Percentiles rank a stretch among this genome's conserved stretches.
Conservation (phyloP, 176 grass and related monocot species). For the Neostapfia colusana region DNA sequence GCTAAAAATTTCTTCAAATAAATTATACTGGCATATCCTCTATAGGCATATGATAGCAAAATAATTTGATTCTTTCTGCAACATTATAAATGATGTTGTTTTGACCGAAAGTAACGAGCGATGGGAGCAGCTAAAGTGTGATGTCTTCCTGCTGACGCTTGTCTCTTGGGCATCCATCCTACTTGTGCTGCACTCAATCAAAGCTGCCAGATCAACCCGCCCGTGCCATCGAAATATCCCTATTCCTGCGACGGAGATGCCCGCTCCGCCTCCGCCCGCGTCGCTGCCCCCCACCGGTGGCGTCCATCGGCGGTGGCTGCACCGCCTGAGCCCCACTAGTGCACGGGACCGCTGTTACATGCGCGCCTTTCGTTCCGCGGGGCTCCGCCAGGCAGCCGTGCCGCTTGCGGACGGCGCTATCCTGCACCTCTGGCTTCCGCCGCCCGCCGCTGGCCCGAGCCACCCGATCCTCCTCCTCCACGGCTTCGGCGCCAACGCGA, state of each 20-base stretch:
- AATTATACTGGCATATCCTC: too few species aligned
- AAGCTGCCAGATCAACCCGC: too few species aligned
- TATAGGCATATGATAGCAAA: too few species aligned
- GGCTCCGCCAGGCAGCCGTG: conserved; percentile 53
- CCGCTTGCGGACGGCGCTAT: conserved; percentile 58
- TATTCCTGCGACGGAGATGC: conserved; percentile 34
- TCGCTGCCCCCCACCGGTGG: not conserved
- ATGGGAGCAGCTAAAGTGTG: not conserved
- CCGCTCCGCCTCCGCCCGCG: not conserved
- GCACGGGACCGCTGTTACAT: conserved; percentile 70
- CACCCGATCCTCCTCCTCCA: conserved; percentile 71
- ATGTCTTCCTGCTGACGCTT: not conserved
- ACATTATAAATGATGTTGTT: not conserved
- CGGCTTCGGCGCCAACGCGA: conserved; percentile 83
- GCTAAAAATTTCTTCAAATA: too few species aligned
- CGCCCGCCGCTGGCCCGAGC: conserved; percentile 17
- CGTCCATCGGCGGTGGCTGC: conserved; percentile 27
- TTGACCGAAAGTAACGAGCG: not conserved
- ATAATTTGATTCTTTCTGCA: too few species aligned
- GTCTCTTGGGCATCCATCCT: not conserved
- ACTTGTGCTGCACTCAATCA: not conserved
- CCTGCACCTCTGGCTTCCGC: conserved; percentile 71
- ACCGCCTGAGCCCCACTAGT: conserved; percentile 60
- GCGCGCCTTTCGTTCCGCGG: conserved; percentile 68
- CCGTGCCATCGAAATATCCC: too few species aligned